These are phyloP conservation scores for Xylaria cubensis DNA, from an alignment of 495 filamentous ascomycete species.

Conservation along the genomic window DNA sequence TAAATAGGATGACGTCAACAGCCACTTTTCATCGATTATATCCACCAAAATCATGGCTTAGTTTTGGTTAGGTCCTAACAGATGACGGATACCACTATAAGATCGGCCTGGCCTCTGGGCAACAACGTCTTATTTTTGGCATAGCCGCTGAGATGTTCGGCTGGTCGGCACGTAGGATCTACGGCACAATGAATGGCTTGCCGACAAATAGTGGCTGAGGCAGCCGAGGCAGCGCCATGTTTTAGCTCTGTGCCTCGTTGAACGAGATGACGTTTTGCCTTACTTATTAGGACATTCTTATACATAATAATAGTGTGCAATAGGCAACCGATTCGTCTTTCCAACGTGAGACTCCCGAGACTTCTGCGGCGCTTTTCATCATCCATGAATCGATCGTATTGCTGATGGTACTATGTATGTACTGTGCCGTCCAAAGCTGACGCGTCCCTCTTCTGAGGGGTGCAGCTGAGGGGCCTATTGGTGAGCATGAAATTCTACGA, in stretches of 20 bases:
- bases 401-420: not conserved
- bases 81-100: constrained; percentile 1
- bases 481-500: not conserved
- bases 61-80: not conserved
- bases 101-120: not conserved
- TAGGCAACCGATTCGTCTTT: not conserved
- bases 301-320: not conserved
- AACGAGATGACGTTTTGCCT: constrained; percentile 2
- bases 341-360: not conserved
- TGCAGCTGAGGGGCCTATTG: not conserved
- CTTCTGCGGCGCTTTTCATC: not conserved
- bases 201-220: not conserved
- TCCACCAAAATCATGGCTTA: not conserved
- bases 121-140: not conserved
- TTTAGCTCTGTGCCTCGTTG: not conserved
- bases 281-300: not conserved
- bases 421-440: not conserved
- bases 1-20: constrained; percentile 18
- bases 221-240: not conserved
- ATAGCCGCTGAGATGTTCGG: not conserved
- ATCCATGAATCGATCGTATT: not conserved
- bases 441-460: not conserved
- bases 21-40: not conserved
- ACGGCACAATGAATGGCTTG: not conserved
- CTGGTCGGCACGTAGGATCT: not conserved